These are phyloP conservation scores for Aspergillus panamensis DNA, from an alignment of 495 filamentous ascomycete genomes.

Conservation along the genomic window DNA sequence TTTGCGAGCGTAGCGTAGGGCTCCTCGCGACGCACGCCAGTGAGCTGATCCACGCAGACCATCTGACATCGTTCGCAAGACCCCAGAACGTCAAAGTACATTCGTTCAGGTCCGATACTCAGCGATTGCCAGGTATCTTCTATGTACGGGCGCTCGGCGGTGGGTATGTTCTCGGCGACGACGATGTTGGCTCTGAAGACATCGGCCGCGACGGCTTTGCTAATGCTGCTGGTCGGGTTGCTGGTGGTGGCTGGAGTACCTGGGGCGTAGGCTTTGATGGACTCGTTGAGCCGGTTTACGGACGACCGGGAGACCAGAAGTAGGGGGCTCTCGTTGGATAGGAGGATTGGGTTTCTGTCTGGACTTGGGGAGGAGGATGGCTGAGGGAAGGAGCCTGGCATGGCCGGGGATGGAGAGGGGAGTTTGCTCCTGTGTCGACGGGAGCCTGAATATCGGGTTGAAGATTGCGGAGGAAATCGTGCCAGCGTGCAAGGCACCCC, in stretches of 20 bases:
- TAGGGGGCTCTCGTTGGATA: conserved; percentile 93
- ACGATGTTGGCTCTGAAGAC: conserved; percentile 85
- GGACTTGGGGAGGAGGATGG: conserved; percentile 32
- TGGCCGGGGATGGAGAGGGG: conserved; percentile 37
- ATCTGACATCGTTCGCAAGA: conserved; percentile 89
- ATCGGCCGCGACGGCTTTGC: conserved; percentile 59
- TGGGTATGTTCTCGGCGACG: conserved; percentile 52
- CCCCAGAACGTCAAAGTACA: conserved; percentile 67
- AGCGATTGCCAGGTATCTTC: conserved; percentile 49
- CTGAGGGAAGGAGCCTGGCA: conserved; percentile 58
- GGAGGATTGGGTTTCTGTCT: conserved; percentile 56
- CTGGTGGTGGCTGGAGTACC: conserved; percentile 14
- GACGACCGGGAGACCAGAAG: conserved; percentile 77
- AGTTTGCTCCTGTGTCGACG: not conserved
- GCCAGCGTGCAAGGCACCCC: conserved; percentile 77
- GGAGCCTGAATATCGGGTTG: conserved; percentile 60
- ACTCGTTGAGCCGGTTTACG: conserved; percentile 68
- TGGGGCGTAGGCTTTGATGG: conserved; percentile 54
- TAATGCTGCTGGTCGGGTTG: not conserved
- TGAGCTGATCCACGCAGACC: conserved; percentile 88
- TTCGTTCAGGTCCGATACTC: conserved; percentile 32
- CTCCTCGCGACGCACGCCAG: conserved; percentile 71
- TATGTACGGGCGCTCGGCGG: conserved; percentile 52
- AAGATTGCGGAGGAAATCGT: conserved; percentile 63
- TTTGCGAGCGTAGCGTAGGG: conserved; percentile 86